Conservation (phyloP, 176 grass and related monocot genomes). For the Ensete glaucum region DNA sequence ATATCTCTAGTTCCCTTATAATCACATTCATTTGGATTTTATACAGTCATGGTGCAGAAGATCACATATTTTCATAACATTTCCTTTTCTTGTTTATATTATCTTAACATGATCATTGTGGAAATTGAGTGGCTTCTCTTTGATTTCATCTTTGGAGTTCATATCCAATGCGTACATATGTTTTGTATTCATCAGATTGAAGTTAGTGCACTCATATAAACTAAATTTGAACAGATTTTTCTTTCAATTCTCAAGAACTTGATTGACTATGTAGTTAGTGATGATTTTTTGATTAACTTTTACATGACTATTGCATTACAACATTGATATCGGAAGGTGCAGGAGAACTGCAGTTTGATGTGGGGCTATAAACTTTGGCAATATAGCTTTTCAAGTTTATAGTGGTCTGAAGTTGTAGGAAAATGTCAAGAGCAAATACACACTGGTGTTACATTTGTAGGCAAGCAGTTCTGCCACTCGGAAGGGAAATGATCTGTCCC, state of each 20-base stretch:
- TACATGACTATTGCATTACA: not conserved
- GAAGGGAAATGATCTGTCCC: conserved; percentile 47
- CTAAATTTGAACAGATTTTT: not conserved
- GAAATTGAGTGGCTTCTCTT: not conserved
- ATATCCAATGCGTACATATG: not conserved
- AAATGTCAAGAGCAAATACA: conserved; percentile 80
- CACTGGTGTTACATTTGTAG: conserved; percentile 89
- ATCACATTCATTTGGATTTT: not conserved
- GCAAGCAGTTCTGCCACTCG: conserved; percentile 37
- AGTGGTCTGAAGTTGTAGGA: not conserved
- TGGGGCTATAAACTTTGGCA: not conserved
- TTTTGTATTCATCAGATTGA: not conserved
- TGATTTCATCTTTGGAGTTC: not conserved
- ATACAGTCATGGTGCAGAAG: not conserved
- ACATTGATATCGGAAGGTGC: not conserved
- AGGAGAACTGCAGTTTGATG: not conserved
- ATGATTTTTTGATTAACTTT: not conserved
- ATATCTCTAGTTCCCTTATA: not conserved
- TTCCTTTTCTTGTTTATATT: no score
- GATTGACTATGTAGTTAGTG: not conserved
- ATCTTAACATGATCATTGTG: no score
- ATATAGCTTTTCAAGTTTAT: not conserved
- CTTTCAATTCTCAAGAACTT: not conserved
- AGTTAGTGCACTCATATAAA: not conserved
- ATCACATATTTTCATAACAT: no score